Conservation (phyloP, 371 early-diverging fungal genomes). For the Mucor racemosus region DNA sequence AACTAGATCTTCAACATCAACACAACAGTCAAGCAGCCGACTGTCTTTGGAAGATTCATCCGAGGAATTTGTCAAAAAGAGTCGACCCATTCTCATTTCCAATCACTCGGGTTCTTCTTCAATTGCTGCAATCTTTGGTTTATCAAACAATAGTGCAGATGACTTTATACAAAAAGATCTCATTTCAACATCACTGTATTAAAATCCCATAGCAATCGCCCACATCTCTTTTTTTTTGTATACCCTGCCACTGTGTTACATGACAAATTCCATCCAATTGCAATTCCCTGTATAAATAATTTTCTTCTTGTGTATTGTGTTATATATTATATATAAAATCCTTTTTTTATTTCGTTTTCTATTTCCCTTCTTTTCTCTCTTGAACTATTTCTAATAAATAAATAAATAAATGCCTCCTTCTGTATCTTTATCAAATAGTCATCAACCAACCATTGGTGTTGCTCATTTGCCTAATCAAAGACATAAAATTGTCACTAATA, state of each 20-base stretch:
- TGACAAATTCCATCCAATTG: slow-evolving; percentile 12
- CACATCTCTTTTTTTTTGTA: neutral
- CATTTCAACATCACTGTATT: slow-evolving; percentile 28
- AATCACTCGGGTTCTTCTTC: slow-evolving; percentile 4
- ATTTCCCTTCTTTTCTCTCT: slow-evolving; percentile 12
- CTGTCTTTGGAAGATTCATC: slow-evolving; percentile 25
- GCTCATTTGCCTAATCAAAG: slow-evolving; percentile 98
- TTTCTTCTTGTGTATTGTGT: slow-evolving; percentile 5
- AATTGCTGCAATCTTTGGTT: slow-evolving; percentile 24
- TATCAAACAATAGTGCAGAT: slow-evolving; percentile 37
- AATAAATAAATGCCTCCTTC: slow-evolving; percentile 47
- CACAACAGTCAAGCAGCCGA: slow-evolving; percentile 19
- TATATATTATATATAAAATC: slow-evolving; percentile 2
- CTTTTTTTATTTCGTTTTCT: neutral
- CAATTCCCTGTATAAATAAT: slow-evolving; percentile 12
- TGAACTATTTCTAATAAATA: neutral
- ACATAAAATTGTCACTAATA: slow-evolving; percentile 92
- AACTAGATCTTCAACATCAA: neutral
- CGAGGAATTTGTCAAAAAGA: slow-evolving; percentile 21
- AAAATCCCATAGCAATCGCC: slow-evolving; percentile 27
- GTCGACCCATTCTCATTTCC: neutral
- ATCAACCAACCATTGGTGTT: slow-evolving; percentile 80
- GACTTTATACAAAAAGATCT: slow-evolving; percentile 47
- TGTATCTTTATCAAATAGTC: slow-evolving; percentile 46
- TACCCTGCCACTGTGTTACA: slow-evolving; percentile 10